These are phyloP conservation scores for Russula sp. DNA, from an alignment of 768 basidiomycete genomes.

Conservation along the genomic window DNA sequence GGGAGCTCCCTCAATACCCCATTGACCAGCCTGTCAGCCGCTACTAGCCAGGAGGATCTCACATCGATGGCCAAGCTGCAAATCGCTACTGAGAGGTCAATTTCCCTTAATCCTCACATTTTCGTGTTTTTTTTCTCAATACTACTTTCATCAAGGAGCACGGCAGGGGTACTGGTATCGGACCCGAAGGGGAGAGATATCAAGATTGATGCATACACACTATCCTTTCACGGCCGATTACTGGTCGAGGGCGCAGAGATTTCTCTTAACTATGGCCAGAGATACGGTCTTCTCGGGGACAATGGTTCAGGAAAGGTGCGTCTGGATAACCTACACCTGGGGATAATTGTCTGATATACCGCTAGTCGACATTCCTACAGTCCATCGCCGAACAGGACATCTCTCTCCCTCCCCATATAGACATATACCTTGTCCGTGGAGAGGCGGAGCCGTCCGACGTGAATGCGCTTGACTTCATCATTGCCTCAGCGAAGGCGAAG, in stretches of 20 bases:
- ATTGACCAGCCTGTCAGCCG: slow-evolving; percentile 73
- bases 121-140: slow-evolving; percentile 11
- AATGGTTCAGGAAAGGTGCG: slow-evolving; percentile 98
- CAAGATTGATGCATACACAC: slow-evolving; percentile 92
- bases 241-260: slow-evolving; percentile 66
- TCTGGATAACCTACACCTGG: background rate
- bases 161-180: slow-evolving; percentile 87
- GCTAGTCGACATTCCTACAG: slow-evolving; percentile 89
- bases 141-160: slow-evolving; percentile 50
- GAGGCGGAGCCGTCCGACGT: slow-evolving; percentile 94
- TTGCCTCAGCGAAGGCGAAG: slow-evolving; percentile 86
- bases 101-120: background rate
- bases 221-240: slow-evolving; percentile 94
- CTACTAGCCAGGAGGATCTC: slow-evolving; percentile 74
- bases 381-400: slow-evolving; percentile 95
- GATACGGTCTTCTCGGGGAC: slow-evolving; percentile 93
- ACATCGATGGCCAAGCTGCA: slow-evolving; percentile 82
- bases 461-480: slow-evolving; percentile 96
- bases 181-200: slow-evolving; percentile 92
- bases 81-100: slow-evolving; percentile 83
- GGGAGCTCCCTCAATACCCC: slow-evolving; percentile 63
- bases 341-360: slow-evolving; percentile 13
- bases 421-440: slow-evolving; percentile 94
- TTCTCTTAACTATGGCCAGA: slow-evolving; percentile 80
- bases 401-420: slow-evolving; percentile 89